phyloP scores from a whole-genome alignment of 495 filamentous ascomycete genomes.

The Patellaria atrata region DNA sequence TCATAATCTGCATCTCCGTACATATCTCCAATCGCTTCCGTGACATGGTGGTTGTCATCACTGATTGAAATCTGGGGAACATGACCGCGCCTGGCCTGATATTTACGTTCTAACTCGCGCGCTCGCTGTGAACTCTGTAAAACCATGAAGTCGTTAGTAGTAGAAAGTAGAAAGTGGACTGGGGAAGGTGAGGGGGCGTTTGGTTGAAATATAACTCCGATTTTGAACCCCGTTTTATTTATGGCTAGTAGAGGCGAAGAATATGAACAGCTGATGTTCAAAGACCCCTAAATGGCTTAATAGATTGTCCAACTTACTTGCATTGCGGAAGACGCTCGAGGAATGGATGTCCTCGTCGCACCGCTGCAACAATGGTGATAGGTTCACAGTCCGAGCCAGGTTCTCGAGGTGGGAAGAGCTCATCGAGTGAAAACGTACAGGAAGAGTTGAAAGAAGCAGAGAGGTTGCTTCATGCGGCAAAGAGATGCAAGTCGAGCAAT shows the following conservation, averaged over 20 bases:
- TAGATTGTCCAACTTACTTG: conserved; percentile 10
- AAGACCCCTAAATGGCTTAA: too few relatives aligned
- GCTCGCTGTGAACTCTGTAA: conserved; percentile 21
- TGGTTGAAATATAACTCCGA: too few relatives aligned
- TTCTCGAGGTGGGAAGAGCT: too few relatives aligned
- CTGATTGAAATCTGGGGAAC: conserved; percentile 54
- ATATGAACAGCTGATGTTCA: not conserved
- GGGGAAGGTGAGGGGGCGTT: too few relatives aligned
- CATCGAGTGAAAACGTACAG: too few relatives aligned
- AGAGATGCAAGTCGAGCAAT: too few relatives aligned
- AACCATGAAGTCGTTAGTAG: conserved; percentile 11
- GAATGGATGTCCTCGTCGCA: conserved; percentile 5
- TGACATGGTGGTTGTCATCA: conserved; percentile 87
- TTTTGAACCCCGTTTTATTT: too few relatives aligned
- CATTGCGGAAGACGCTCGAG: conserved; percentile 8
- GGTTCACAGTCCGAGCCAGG: too few relatives aligned
- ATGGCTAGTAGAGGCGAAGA: too few relatives aligned
- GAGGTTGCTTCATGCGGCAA: too few relatives aligned
- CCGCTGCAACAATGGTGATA: conserved; percentile 4
- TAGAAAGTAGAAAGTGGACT: not conserved
- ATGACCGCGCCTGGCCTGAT: conserved; percentile 41
- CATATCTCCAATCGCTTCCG: conserved; percentile 91
- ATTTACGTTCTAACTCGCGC: conserved; percentile 26
- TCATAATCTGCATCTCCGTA: conserved; percentile 72
- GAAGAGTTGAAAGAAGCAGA: too few relatives aligned